A percentile compares a stretch with the other conserved stretches of the same genome.
Evolutionary conservation across 176 grass and related monocot genomes (phyloP).

Genomic region (Eleusine coracana): DNA sequence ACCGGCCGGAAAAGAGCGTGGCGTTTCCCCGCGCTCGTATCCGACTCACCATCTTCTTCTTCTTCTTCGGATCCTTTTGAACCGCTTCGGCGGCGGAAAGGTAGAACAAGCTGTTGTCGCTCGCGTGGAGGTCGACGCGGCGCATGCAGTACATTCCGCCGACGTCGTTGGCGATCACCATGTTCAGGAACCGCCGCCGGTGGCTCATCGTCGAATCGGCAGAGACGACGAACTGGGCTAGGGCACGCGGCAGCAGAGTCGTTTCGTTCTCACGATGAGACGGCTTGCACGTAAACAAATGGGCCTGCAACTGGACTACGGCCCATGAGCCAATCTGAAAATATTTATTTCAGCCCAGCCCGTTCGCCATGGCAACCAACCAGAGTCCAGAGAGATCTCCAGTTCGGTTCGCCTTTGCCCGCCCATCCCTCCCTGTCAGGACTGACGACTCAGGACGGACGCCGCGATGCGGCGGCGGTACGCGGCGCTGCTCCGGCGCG

Average conservation of each 20-base stretch:
- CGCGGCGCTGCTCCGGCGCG: slow-evolving; percentile 36
- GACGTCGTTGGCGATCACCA: background rate
- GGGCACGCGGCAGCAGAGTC: background rate
- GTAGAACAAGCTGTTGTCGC: background rate
- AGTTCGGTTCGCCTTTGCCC: too few species aligned
- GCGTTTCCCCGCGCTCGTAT: too few species aligned
- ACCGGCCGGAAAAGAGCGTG: too few species aligned
- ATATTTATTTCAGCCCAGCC: background rate
- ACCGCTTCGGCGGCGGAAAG: too few species aligned
- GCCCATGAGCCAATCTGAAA: background rate
- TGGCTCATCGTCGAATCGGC: background rate
- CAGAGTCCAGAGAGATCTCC: too few species aligned
- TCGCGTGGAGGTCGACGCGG: background rate
- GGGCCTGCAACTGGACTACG: background rate
- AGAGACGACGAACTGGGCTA: background rate
- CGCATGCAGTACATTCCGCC: background rate
- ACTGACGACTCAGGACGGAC: background rate
- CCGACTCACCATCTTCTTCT: too few species aligned
- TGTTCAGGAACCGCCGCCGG: background rate
- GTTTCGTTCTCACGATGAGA: background rate
- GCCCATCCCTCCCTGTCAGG: too few species aligned
- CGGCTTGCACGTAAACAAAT: background rate
- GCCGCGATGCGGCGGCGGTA: slow-evolving; percentile 37
- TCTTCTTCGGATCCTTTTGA: too few species aligned
- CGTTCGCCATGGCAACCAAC: too few species aligned